Evolutionary conservation across 306 rosid genomes (phyloP).

Genomic region (Gastrolobium villosum): DNA sequence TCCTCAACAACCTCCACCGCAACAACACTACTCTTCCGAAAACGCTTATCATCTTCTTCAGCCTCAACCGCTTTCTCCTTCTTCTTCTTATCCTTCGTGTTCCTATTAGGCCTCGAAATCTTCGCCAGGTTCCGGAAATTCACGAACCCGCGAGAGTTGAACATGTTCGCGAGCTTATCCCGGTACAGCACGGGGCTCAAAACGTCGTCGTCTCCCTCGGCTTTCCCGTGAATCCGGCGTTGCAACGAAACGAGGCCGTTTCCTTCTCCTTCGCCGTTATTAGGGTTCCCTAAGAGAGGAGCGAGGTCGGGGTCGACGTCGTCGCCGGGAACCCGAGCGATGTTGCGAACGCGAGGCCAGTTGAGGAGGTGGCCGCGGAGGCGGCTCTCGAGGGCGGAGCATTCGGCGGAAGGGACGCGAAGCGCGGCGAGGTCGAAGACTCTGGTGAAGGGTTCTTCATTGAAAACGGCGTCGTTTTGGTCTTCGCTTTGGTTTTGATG

Average conservation of each 20-base stretch:
- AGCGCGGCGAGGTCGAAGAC: constrained; percentile 77
- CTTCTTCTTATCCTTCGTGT: constrained; percentile 53
- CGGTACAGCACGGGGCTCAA: constrained; percentile 79
- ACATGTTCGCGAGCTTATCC: constrained; percentile 74
- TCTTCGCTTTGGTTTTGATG: constrained; percentile 6
- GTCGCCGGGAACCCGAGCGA: constrained; percentile 89
- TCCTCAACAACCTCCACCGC: constrained; percentile 83
- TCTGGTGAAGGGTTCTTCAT: constrained; percentile 70
- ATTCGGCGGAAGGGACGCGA: constrained; percentile 79
- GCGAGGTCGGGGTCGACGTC: constrained; percentile 63
- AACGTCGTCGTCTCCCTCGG: constrained; percentile 67
- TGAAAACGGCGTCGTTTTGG: constrained; percentile 12
- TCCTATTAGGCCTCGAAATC: constrained; percentile 83
- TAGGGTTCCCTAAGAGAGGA: constrained; percentile 47
- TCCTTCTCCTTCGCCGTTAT: background rate
- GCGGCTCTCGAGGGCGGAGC: constrained; percentile 76
- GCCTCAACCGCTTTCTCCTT: constrained; percentile 18
- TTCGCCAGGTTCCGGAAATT: constrained; percentile 80
- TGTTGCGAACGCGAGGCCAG: constrained; percentile 95
- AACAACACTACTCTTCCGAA: constrained; percentile 52
- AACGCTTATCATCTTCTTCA: constrained; percentile 48
- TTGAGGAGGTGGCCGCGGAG: constrained; percentile 94
- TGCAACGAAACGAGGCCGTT: constrained; percentile 55
- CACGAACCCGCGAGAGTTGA: constrained; percentile 76
- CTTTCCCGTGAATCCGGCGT: constrained; percentile 70